Evolutionary conservation across 208 protist species (phyloP), one percentile per base, ranked within the genome.

Genomic region (Crithidia brevicula): DNA sequence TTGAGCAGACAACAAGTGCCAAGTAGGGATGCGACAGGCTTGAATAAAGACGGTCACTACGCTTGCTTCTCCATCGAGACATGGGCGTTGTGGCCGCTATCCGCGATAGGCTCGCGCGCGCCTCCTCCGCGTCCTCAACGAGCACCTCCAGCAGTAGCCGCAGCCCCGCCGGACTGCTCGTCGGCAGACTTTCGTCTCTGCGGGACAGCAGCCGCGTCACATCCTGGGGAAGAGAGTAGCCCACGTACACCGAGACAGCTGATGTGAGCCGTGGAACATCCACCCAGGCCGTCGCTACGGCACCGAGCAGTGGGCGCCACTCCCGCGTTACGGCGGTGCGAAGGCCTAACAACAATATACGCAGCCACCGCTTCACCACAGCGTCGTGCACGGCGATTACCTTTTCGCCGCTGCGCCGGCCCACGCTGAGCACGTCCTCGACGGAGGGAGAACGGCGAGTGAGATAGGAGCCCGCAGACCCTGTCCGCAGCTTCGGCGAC

Each of bases 71-170:
- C n/a, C n/a, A n/a, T n/a, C 15, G 34, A 25, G 57, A n/a, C 15
- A 18, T 20, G 25, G 25, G 56, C 20, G 23, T 11, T 4, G 36
- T 16, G 2, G 2, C 30, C 28, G n/a, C 22, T 38, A 0, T 1
- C 36, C 36, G 10, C n/a, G n/a, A n/a, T n/a, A n/a, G n/a, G n/a
- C n/a, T n/a, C 22, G 20, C 20, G 9, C 16, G 53, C 22, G 20
- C 5, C 3, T 1, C 8, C 42, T 63, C 57, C 28, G 42, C 57
- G 0, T 63, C 76, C 15, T 88, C 85, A 1, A 58, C 71, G 13
- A 91, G 78, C 28, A 88, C 13, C 22, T 88, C 79, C 23, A 88
- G 33, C 53, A 91, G 33, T 52, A 91, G 54, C 23, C 54, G 64
- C 15, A 87, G 62, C 30, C 85, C 85, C 8, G 62, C 62, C 1